Conservation (phyloP, 1,284 basidiomycete species). For the Ustilago cynodontis region DNA sequence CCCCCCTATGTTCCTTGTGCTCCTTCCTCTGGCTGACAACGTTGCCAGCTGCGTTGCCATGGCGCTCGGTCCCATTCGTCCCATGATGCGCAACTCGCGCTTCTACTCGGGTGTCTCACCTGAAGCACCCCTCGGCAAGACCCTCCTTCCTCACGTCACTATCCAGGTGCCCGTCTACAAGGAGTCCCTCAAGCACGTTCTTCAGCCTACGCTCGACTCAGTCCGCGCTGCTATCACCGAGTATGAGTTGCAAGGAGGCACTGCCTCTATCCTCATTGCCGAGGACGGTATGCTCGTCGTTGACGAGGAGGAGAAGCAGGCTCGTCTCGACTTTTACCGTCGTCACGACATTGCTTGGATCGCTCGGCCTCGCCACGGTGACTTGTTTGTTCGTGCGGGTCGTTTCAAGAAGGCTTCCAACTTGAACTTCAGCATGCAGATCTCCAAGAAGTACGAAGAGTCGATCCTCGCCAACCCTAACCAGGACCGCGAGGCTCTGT, state of each 20-base stretch:
- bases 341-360: slow-evolving; percentile 84
- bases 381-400: slow-evolving; percentile 81
- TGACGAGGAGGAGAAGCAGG: slow-evolving; percentile 76
- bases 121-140: slow-evolving; percentile 29
- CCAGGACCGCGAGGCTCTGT: slow-evolving; percentile 21
- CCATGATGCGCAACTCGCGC: slow-evolving; percentile 73
- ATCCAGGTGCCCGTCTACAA: slow-evolving; percentile 86
- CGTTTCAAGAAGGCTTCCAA: slow-evolving; percentile 91
- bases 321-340: slow-evolving; percentile 80
- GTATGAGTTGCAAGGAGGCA: slow-evolving; percentile 84
- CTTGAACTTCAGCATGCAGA: slow-evolving; percentile 84
- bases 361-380: slow-evolving; percentile 80
- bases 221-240: slow-evolving; percentile 88
- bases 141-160: slow-evolving; percentile 78
- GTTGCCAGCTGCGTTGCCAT: slow-evolving; percentile 72
- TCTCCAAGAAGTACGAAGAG: slow-evolving; percentile 81
- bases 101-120: slow-evolving; percentile 71
- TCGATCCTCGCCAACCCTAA: slow-evolving; percentile 72
- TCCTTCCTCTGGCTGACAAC: slow-evolving; percentile 74
- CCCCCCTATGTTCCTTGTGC: slow-evolving; percentile 22
- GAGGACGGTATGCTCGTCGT: slow-evolving; percentile 81
- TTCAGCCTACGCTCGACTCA: slow-evolving; percentile 80
- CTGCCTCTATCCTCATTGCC: slow-evolving; percentile 80
- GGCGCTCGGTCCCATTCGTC: slow-evolving; percentile 75
- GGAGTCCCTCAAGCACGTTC: slow-evolving; percentile 71